Evolutionary conservation across 768 basidiomycete species (phyloP).

Genomic region (Hericium alpestre): DNA sequence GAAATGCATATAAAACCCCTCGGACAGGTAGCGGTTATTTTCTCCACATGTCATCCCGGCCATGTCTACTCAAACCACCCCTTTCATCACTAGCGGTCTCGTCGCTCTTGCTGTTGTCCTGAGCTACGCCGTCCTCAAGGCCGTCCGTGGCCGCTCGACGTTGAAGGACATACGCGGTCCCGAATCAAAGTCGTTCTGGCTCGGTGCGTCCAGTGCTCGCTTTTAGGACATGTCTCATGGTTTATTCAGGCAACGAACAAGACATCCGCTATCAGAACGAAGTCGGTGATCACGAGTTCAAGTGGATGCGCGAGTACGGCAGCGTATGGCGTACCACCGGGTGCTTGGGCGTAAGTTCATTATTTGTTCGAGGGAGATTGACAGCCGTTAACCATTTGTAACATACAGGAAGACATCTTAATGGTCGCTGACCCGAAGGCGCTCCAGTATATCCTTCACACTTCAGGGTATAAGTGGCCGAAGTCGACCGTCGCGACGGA

Average conservation of each 20-base stretch:
- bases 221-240: background rate
- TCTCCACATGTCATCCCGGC: too few species aligned
- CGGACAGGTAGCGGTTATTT: too few species aligned
- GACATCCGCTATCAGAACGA: constrained; percentile 15
- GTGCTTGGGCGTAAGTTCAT: constrained; percentile 12
- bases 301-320: constrained; percentile 20
- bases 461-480: constrained; percentile 7
- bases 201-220: background rate
- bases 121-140: too few species aligned
- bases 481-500: constrained; percentile 17
- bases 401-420: constrained; percentile 4
- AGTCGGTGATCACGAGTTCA: constrained; percentile 18
- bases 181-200: background rate
- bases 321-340: constrained; percentile 13
- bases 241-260: constrained; percentile 16
- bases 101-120: too few species aligned
- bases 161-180: background rate
- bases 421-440: constrained; percentile 10
- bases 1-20: too few species aligned
- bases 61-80: too few species aligned
- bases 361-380: background rate
- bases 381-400: background rate
- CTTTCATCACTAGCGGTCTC: too few species aligned
- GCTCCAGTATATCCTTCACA: constrained; percentile 8
- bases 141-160: background rate